Conservation (phyloP, 169 alveolate species). For the Cryptosporidium sp. region DNA sequence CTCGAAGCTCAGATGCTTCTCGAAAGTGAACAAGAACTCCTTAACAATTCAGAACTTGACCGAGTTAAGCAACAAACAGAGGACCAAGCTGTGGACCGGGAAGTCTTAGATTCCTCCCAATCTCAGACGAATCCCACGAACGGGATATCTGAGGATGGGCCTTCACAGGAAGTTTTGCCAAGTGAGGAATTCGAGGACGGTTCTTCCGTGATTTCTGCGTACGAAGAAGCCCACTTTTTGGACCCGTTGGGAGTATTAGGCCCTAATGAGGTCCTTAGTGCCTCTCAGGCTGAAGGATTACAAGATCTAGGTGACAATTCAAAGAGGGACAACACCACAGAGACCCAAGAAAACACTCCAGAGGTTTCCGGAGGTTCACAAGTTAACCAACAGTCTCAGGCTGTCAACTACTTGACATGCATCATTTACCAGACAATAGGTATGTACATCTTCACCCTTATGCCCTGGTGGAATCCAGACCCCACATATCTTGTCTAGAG, state of each 20-base stretch:
- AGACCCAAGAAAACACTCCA: not conserved
- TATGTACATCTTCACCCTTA: constrained; percentile 55
- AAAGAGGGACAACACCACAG: not conserved
- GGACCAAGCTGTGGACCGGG: not conserved
- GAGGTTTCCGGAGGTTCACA: not conserved
- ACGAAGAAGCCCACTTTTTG: constrained; percentile 12
- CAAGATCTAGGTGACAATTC: not conserved
- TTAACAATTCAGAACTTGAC: not conserved
- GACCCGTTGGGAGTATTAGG: not conserved
- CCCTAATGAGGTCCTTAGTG: not conserved
- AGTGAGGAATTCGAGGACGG: not conserved
- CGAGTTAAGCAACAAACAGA: not conserved
- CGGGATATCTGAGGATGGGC: not conserved
- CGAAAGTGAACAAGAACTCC: not conserved
- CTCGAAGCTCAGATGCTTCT: not conserved
- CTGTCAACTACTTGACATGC: constrained; percentile 2
- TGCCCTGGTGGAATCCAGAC: constrained; percentile 76
- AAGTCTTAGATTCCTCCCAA: not conserved
- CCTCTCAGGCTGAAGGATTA: not conserved
- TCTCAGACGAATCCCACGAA: not conserved
- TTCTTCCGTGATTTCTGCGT: not conserved
- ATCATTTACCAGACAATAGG: constrained; percentile 56
- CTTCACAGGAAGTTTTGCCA: not conserved
- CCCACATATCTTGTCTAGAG: constrained; percentile 43
- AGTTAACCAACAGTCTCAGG: not conserved